Percentiles rank a stretch among this genome's conserved stretches.
phyloP scores from a whole-genome alignment of 2,329 filamentous ascomycete genomes.

The Verticillium nonalfalfae region DNA sequence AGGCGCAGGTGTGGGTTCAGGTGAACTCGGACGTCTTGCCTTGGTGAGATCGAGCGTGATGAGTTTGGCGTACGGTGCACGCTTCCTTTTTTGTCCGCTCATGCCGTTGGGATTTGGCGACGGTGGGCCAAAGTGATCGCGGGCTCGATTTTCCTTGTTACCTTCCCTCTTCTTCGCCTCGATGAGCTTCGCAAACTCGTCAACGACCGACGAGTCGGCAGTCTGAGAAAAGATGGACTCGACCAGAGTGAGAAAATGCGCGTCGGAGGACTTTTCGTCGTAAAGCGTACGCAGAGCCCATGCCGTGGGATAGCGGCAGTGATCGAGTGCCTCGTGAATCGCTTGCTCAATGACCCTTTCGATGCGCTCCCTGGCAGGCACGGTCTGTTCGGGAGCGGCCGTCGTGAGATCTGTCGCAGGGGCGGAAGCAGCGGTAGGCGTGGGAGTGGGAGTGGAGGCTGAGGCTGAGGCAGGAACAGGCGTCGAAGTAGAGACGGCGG shows the following conservation, averaged over 20 bases:
- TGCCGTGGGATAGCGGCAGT: conserved; percentile 54
- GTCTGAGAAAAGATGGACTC: conserved; percentile 52
- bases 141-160: conserved; percentile 43
- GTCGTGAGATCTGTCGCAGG: neutral
- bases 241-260: conserved; percentile 48
- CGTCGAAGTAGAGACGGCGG: conserved; percentile 3
- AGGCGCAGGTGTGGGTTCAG: neutral
- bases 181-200: conserved; percentile 45
- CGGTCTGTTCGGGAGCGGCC: conserved; percentile 1
- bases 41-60: conserved; percentile 30
- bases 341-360: conserved; percentile 50
- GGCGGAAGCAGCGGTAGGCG: neutral
- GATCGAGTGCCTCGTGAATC: conserved; percentile 51
- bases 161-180: conserved; percentile 51
- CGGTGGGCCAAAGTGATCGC: conserved; percentile 47
- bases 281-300: conserved; percentile 55
- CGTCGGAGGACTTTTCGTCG: conserved; percentile 47
- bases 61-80: conserved; percentile 43
- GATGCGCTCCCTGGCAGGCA: conserved; percentile 32
- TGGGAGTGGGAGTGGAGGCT: neutral
- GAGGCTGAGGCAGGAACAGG: neutral
- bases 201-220: conserved; percentile 43
- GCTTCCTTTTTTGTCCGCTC: conserved; percentile 37
- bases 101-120: conserved; percentile 31
- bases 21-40: neutral